These are phyloP conservation scores for Smittium culicis DNA, from an alignment of 371 early-diverging fungal species.

Conservation along the genomic window DNA sequence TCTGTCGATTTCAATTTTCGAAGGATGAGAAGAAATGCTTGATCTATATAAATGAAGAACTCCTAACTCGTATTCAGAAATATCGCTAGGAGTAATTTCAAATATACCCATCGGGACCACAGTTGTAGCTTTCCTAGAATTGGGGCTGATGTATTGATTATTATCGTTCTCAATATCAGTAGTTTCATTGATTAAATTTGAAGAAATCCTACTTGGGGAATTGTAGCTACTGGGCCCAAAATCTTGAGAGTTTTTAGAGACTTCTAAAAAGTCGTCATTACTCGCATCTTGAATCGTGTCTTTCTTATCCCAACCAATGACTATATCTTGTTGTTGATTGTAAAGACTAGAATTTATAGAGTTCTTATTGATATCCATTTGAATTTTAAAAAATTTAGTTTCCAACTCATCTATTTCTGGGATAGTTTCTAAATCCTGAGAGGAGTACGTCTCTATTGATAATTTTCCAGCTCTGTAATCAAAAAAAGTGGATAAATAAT, in stretches of 20 bases:
- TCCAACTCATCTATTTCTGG: constrained; percentile 6
- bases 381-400: constrained; percentile 4
- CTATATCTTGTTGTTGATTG: neutral
- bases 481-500: neutral
- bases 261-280: neutral
- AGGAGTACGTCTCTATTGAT: neutral
- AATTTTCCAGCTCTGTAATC: constrained; percentile 2
- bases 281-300: neutral
- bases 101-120: constrained; percentile 12
- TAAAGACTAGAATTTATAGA: neutral
- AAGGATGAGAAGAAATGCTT: neutral
- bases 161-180: neutral
- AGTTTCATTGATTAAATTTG: neutral
- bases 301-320: neutral
- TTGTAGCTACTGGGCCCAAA: too few species aligned
- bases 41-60: constrained; percentile 49
- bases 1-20: constrained; percentile 16
- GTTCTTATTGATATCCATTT: neutral
- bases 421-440: neutral
- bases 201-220: neutral
- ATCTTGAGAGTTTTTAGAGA: too few species aligned
- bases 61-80: constrained; percentile 30
- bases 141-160: neutral
- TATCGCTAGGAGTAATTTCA: constrained; percentile 9
- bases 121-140: neutral